Evolutionary conservation across 768 basidiomycete species (phyloP), one percentile per base, ranked within the genome.

Genomic region (Hydnomerulius pinastri): DNA sequence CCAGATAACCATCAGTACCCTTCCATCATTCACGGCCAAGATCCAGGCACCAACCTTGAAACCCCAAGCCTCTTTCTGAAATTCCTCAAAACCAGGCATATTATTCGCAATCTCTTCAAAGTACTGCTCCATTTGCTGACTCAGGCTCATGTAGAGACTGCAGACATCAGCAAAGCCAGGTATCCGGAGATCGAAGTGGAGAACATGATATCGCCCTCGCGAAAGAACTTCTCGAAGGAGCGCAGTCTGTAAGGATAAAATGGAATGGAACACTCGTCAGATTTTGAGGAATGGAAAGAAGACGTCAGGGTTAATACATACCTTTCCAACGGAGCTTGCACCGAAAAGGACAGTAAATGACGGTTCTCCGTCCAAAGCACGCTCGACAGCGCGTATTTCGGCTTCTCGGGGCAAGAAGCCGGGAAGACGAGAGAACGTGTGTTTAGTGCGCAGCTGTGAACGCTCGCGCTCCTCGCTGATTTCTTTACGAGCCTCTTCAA

Each of bases 141-240:
- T 86, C 9, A 93, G 75, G 46, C 87, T 86, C 65, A 74, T 77
- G 60, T 92, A 92, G 28, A 92, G 73, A 58, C 90, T 91, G 1
- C 80, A 71, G 10, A 92, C 73, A 61, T 92, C 90, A 2, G 89
- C 88, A 59, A 92, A 92, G 0, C 89, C 90, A 3, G 90, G 81
- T 42, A 92, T 90, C 4, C 90, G 82, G 36, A 93, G 75, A 66
- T 92, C 90, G 56, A 92, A 89, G 61, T 90, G 86, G 41, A 92
- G 77, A 46, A 92, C 87, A 69, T 90, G 87, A 61, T 86, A 92
- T 43, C 72, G 73, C 9, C 83, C 77, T 17, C 75, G 72, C 10
- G 82, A 83, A 21, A 93, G 80, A 23, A 92, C 81, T 68, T 92
- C 87, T 38, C 90, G 79, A 11, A 92, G 74, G 7, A 93, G 77